Conservation (phyloP, 345 rosid species). For the Dimocarpus longan region DNA sequence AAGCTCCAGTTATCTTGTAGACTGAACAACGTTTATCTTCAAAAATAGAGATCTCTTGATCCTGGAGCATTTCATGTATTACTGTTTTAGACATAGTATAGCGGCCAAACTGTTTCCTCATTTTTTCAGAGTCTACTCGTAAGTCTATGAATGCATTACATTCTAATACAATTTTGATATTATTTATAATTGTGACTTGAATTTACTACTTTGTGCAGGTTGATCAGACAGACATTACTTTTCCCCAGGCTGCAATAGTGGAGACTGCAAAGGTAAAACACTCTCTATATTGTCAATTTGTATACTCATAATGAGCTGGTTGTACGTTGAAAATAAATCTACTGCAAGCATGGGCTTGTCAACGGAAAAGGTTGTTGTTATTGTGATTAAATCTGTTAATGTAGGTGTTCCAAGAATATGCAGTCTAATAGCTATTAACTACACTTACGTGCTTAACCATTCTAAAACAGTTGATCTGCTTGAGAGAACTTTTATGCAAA, state of each 20-base stretch:
- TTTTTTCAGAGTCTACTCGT: neutral
- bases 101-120: neutral
- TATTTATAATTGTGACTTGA: conserved; percentile 15
- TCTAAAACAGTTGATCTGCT: neutral
- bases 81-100: neutral
- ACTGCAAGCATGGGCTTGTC: neutral
- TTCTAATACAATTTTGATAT: conserved; percentile 4
- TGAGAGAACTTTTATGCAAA: conserved; percentile 7
- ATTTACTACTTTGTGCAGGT: conserved; percentile 52
- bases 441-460: too few relatives aligned
- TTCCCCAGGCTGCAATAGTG: conserved; percentile 47
- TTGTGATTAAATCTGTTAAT: neutral
- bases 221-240: conserved; percentile 63
- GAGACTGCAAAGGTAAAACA: conserved; percentile 54
- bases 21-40: neutral
- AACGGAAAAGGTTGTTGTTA: neutral
- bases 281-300: conserved; percentile 10
- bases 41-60: neutral
- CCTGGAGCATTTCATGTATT: neutral
- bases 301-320: neutral
- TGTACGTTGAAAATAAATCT: neutral
- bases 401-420: conserved; percentile 3
- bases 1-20: neutral
- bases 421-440: neutral
- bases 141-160: conserved; percentile 6